A percentile compares a stretch with the other conserved stretches of the same genome.
phyloP scores from a whole-genome alignment of 2,329 filamentous ascomycete genomes.

The Trichoderma sp. region DNA sequence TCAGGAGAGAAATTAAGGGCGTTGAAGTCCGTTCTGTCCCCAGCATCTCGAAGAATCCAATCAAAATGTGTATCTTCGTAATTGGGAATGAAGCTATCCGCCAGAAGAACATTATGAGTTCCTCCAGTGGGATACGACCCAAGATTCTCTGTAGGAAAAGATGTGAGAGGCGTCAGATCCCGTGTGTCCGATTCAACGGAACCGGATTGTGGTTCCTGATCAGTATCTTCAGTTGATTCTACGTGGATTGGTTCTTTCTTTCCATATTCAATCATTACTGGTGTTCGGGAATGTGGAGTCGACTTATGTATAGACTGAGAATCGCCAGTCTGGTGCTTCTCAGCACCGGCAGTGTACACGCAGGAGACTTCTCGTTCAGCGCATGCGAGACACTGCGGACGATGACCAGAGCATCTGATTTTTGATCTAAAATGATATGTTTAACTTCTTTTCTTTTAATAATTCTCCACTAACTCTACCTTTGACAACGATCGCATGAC shows the following conservation, averaged over 20 bases:
- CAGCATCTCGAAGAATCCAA: neutral
- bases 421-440: neutral
- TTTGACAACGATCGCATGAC: neutral
- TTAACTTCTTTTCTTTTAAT: neutral
- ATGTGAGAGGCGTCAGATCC: neutral
- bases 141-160: neutral
- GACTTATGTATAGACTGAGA: neutral
- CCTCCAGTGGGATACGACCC: neutral
- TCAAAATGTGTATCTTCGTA: neutral
- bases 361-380: neutral
- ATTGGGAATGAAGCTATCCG: neutral
- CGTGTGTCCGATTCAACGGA: neutral
- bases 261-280: neutral
- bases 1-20: neutral
- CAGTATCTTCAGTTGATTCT: neutral
- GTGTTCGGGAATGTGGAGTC: neutral
- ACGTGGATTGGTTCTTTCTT: neutral
- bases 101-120: neutral
- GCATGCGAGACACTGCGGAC: neutral
- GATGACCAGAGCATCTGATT: neutral
- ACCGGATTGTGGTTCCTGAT: neutral
- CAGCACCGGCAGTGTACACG: neutral
- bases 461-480: neutral
- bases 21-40: neutral
- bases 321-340: neutral